Base-by-base conservation (phyloP, 768 basidiomycete species). In the Hypholoma sublateritium region DNA sequence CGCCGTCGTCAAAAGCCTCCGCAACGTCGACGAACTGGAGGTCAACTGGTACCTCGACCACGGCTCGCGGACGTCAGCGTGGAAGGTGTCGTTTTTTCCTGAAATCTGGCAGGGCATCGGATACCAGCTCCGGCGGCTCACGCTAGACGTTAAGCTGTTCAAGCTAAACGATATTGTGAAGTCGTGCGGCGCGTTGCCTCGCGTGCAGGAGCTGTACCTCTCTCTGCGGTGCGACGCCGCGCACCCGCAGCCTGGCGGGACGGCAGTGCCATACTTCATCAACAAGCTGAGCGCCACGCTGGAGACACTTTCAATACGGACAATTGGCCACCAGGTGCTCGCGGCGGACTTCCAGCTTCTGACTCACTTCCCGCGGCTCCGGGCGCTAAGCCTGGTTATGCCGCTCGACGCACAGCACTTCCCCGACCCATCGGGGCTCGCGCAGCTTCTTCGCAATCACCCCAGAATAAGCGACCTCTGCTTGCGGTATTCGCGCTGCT, bases 31-130 rank as follows among this genome's bases (percentile, higher is more conserved):
- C 17, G 61, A 66, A 21, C 52, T 64, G 48, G 59, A 62, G 36
- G 50, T 70, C 14, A 62, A 64, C 19, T 70, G 68, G 65, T 59
- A 61, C 43, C 50, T 65, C 13, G 66, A 67, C 50, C 61, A 63
- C 17, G 66, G 63, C 19, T 43, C 43, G 17, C 50, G 50, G 32
- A 47, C 53, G 19, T 45, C 61, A 39, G 59, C 56, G 2, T 62
- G 60, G 57, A 59, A 62, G 21, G 59, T 59, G 41, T 47, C 64
- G 7, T 53, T 62, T 28, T 68, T 66, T 22, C 59, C 63, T 36
- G 58, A 67, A 11, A 53, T 67, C 19, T 69, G 65, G 64, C 53
- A 55, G 8, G 28, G 35, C 16, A 48, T 65, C 19, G 61, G 65
- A 0, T 59, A 52, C 25, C 60, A 62, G 11, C 50, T 68, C 12